These are phyloP conservation scores for Cupressus sempervirens DNA, from an alignment of 75 land plant species.

Conservation along the genomic window DNA sequence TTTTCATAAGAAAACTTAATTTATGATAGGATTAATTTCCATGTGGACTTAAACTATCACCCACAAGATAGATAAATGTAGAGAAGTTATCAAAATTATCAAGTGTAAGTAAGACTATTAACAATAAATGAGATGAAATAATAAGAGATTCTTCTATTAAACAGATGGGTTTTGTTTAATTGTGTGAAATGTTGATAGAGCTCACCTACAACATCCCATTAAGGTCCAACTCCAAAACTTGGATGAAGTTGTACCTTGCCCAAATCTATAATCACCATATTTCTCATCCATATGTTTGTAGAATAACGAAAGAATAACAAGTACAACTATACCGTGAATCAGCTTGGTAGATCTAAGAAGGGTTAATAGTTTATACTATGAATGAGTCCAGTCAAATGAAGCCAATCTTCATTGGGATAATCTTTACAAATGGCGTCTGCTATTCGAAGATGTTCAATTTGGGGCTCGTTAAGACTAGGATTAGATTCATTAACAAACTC, in stretches of 20 bases:
- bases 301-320: not conserved
- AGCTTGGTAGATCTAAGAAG: not conserved
- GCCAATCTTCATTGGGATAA: constrained; percentile 84
- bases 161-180: not conserved
- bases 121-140: too few species aligned
- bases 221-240: constrained; percentile 72
- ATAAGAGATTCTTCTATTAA: too few species aligned
- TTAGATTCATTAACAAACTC: constrained; percentile 73
- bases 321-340: not conserved
- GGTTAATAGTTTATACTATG: constrained; percentile 52
- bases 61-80: too few species aligned
- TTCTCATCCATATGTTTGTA: not conserved
- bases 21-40: too few species aligned
- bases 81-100: too few species aligned
- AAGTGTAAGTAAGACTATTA: too few species aligned
- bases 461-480: constrained; percentile 85
- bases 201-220: constrained; percentile 91
- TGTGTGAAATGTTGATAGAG: not conserved
- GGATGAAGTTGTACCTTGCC: constrained; percentile 87
- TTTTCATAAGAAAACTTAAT: too few species aligned
- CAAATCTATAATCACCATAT: constrained; percentile 50
- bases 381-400: constrained; percentile 78
- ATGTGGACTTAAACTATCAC: too few species aligned
- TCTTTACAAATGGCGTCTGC: constrained; percentile 83
- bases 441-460: constrained; percentile 79